phyloP scores from a whole-genome alignment of 2,329 filamentous ascomycete species.

The Colletotrichum sidae region DNA sequence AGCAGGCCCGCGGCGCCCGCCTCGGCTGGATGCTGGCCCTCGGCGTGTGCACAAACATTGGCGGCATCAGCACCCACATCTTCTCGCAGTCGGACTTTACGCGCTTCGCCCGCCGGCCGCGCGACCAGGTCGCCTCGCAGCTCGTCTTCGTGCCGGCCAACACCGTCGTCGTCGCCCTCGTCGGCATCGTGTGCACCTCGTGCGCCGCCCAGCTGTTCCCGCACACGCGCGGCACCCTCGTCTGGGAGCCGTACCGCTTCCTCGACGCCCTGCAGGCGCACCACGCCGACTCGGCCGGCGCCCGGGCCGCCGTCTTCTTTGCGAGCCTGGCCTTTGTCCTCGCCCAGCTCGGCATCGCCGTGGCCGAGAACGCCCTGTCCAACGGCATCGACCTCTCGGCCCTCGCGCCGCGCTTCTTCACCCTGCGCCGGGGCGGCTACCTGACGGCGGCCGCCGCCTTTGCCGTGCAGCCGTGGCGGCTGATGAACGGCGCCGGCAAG shows the following conservation, averaged over 20 bases:
- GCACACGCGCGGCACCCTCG: constrained; percentile 38
- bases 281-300: constrained; percentile 27
- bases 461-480: constrained; percentile 41
- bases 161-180: constrained; percentile 43
- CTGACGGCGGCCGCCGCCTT: constrained; percentile 39
- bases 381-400: constrained; percentile 45
- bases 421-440: constrained; percentile 38
- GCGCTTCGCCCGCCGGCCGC: constrained; percentile 44
- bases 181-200: constrained; percentile 46
- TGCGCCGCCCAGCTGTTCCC: constrained; percentile 43
- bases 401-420: constrained; percentile 42
- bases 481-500: constrained; percentile 40
- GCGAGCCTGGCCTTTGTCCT: constrained; percentile 40
- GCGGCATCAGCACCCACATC: constrained; percentile 44
- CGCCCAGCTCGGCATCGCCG: constrained; percentile 39
- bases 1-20: constrained; percentile 37
- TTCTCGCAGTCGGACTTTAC: constrained; percentile 46
- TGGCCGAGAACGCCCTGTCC: constrained; percentile 39
- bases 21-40: constrained; percentile 44
- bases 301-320: constrained; percentile 39
- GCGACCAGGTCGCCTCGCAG: constrained; percentile 44
- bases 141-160: constrained; percentile 43
- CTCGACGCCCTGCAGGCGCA: constrained; percentile 41
- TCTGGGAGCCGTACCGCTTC: constrained; percentile 45
- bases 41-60: constrained; percentile 44